Evolutionary conservation across 139 green algal species (phyloP), one percentile per base, ranked within the genome.

Genomic region (Chlamydomonas incerta): DNA sequence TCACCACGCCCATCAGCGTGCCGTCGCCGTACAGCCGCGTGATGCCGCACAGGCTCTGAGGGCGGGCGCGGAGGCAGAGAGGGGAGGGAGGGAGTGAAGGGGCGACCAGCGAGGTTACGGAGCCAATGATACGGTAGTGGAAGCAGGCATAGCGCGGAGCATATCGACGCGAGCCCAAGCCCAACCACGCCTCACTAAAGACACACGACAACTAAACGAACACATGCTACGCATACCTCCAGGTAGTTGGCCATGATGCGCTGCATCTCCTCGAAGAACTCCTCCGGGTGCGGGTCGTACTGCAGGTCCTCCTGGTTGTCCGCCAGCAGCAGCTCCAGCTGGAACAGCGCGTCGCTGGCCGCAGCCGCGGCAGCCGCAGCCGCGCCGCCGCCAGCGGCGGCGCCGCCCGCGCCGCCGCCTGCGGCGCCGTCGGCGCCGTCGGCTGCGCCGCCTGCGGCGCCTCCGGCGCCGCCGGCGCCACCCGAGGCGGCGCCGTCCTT

Each of bases 261-360:
- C 52, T 88, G 71, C 67, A 94, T 73, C 74, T 93, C 79, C 26
- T 87, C 77, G 62, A 90, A 74, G 55, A 92, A 93, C 34, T 92
- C 89, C 28, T 88, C 79, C 3, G 83, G 90, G 34, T 89, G 60
- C 55, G 92, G 93, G 28, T 89, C 79, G 63, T 91, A 94, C 67
- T 87, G 46, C 46, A 95, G 86, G 37, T 88, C 68, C 47, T 87
- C 83, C 41, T 82, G 50, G 34, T 75, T 88, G 2, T 92, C 72
- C 55, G 91, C 73, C 31, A 95, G 82, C 50, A 96, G 79, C 29
- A 96, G 73, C 74, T 96, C 86, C 37, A 96, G 65, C 87, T 92
- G 70, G 83, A 96, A 95, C 62, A 96, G 73, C 34, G 92, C 85
- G 70, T 55, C 63, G 13, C 37, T 72, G 72, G 17, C 5, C 5